These are phyloP conservation scores for Ustilago curta DNA, from an alignment of 1,284 basidiomycete genomes.

Conservation along the genomic window DNA sequence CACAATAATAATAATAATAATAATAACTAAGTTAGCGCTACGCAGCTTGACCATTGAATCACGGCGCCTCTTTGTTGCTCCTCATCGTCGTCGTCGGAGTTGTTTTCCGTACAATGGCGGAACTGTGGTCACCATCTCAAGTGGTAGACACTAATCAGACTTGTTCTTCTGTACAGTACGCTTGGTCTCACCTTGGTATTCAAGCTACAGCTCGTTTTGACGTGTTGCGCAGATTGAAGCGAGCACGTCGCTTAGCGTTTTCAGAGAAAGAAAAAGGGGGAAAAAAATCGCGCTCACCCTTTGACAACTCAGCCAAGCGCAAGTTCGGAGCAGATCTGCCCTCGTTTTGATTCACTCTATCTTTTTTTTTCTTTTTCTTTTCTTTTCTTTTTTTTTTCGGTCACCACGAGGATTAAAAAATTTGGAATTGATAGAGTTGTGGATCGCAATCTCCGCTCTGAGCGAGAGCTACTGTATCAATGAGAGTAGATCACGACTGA, in stretches of 20 bases:
- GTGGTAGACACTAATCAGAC: no score
- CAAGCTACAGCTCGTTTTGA: neutral
- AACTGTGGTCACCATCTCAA: no score
- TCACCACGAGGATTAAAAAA: constrained; percentile 3
- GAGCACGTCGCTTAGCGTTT: neutral
- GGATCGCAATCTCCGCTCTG: constrained; percentile 1
- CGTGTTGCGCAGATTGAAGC: neutral
- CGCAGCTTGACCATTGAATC: neutral
- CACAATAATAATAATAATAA: no score
- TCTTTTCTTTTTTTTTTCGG: neutral
- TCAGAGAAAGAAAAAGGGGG: neutral
- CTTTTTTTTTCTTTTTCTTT: neutral
- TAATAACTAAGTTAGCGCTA: no score
- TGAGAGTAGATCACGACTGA: neutral
- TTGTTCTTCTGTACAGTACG: no score
- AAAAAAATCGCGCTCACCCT: constrained; percentile 3
- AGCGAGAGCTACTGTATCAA: neutral
- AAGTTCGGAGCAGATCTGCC: constrained; percentile 3
- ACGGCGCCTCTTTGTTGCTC: no score
- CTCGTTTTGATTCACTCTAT: constrained; percentile 1
- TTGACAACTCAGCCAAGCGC: constrained; percentile 5
- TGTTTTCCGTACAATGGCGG: no score
- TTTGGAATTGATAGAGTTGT: constrained; percentile 1
- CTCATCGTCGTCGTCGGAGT: no score
- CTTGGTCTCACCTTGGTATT: neutral